Conservation (phyloP, 306 rosid genomes). For the Rosa lucieae region DNA sequence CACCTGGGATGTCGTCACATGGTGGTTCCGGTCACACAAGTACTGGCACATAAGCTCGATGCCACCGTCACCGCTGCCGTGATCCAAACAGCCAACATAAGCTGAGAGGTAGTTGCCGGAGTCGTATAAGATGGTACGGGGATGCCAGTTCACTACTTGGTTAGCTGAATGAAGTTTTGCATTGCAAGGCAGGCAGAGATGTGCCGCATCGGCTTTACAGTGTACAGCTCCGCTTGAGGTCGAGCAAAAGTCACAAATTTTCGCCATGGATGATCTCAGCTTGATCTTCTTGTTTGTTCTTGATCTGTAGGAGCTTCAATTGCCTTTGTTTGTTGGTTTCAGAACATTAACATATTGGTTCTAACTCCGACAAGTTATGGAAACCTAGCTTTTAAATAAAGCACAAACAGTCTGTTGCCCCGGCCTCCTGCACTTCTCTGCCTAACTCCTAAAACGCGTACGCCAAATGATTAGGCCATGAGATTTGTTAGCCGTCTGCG, state of each 20-base stretch:
- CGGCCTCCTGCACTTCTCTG: background rate
- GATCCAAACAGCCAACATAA: conserved; percentile 54
- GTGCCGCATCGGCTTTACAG: conserved; percentile 79
- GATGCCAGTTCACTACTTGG: conserved; percentile 61
- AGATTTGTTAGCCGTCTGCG: background rate
- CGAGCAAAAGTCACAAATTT: conserved; percentile 71
- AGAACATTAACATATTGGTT: background rate
- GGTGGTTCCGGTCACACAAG: conserved; percentile 57
- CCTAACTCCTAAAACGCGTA: background rate
- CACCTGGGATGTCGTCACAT: conserved; percentile 16
- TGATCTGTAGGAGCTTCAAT: background rate
- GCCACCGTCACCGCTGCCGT: conserved; percentile 37
- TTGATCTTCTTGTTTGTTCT: background rate
- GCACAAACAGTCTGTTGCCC: background rate
- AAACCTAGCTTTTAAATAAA: background rate
- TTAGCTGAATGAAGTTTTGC: conserved; percentile 84
- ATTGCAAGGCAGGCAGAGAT: conserved; percentile 80
- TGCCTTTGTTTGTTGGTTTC: background rate
- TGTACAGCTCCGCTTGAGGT: conserved; percentile 62
- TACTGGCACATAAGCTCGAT: conserved; percentile 38
- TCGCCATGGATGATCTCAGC: conserved; percentile 43
- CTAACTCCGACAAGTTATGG: background rate
- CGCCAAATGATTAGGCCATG: background rate
- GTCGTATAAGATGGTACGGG: conserved; percentile 58
- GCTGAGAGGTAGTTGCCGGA: conserved; percentile 51